Base-by-base conservation (phyloP, 345 rosid species). In the Excoecaria cochinchinensis region DNA sequence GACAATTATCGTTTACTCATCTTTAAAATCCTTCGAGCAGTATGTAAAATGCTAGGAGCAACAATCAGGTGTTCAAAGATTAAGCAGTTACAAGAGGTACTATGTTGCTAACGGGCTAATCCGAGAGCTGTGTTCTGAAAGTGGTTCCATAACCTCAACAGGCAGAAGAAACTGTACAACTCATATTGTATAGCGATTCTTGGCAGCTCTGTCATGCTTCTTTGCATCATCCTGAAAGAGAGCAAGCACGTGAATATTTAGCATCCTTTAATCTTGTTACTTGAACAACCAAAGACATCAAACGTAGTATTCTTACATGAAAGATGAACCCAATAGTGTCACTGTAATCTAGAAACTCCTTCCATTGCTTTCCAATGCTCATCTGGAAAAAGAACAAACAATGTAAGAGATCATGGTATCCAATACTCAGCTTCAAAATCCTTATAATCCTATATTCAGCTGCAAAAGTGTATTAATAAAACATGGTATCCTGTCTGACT, bases 341-440 rank as follows among this genome's bases (percentile, higher is more conserved):
- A 47, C 89, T 88, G 84, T 81, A 86, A 77, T 91, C 97, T 16
- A 95, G 87, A 22, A 91, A 67, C 79, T 91, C 97, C 84, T 91
- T 93, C 99, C 95, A 90, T 75, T 91, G 98, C 66, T 84, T 92
- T 73, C 95, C 99, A 66, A 93, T 91, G 88, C 95, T 95, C 60
- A 87, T 46, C 98, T 95, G 89, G 62, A 70, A 62, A 55, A 24
- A n/a, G 44, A 50, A 72, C 5, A 58, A 31, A 22, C 39, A n/a
- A 36, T 12, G 42, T 67, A 14, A 61, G 61, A 62, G 39, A 42
- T 6, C 16, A 12, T 5, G 3, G 21, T 31, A 31, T 31, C 31
- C 31, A 31, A 31, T 2, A 31, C 31, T 31, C 31, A 31, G 31
- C 31, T 31, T 31, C 31, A 31, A 31, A 31, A 31, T 31, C 31